Evolutionary conservation across 208 protist genomes (phyloP), one percentile per base, ranked within the genome.

Genomic region (Phytomonas sp.): DNA sequence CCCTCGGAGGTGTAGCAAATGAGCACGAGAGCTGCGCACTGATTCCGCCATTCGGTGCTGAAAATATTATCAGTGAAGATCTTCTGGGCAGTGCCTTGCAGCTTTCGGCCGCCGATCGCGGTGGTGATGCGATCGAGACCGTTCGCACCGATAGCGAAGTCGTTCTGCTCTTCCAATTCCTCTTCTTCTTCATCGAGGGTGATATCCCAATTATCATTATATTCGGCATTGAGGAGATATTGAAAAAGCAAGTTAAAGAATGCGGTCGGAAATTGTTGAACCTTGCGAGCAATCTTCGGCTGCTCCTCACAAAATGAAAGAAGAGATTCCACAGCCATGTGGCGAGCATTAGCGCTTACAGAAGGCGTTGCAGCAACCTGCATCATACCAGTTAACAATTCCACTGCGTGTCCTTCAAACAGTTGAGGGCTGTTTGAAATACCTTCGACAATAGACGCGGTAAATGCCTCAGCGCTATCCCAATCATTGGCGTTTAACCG

Each of bases 241-340:
- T 94, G 72, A 73, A 93, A 94, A n/a, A 94, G 79, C 36, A 96
- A 71, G 65, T 89, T 72, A 30, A 96, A 88, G 66, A 96, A 92
- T 64, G 86, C 80, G 0, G 83, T 78, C 29, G 79, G 74, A 66
- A 96, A 96, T 29, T 92, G 78, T 26, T 81, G 79, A 49, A 96
- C 84, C 72, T 91, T 93, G 33, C 91, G 82, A 30, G 88, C 76
- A 14, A 69, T 84, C 81, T 92, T 96, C 3, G 87, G 87, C 6
- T 82, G 73, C 60, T 77, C 82, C 75, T 96, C 91, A 74, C 88
- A 93, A 59, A 88, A 90, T 5, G 87, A 82, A 64, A 96, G 63
- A 61, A 96, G 68, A 16, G 86, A 70, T 71, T 96, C 91, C 68
- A 96, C 81, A 16, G 87, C 87, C 76, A 92, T 87, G 74, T 93